Conservation (phyloP, 352 stramenopile species). For the Plasmopara muralis region DNA sequence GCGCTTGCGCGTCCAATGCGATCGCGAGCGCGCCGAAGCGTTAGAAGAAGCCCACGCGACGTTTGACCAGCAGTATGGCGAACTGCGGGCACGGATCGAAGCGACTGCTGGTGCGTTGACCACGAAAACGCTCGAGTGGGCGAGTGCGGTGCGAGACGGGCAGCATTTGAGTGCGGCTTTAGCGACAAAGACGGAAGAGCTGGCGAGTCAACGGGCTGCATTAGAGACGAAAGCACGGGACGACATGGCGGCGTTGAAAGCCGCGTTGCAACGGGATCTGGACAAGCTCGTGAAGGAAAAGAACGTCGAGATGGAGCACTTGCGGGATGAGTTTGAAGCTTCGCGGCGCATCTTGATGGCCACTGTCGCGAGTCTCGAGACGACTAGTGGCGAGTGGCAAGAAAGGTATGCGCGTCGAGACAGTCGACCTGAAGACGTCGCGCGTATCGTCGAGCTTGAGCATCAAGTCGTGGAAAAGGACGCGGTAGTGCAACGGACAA, state of each 20-base stretch:
- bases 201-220: constrained; percentile 22
- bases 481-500: constrained; percentile 47
- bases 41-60: constrained; percentile 21
- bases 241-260: constrained; percentile 47
- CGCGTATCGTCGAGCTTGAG: constrained; percentile 69
- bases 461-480: constrained; percentile 59
- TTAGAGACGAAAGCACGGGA: constrained; percentile 38
- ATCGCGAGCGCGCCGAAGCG: constrained; percentile 27
- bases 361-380: constrained; percentile 40
- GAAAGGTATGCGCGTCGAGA: constrained; percentile 51
- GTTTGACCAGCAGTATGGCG: constrained; percentile 24
- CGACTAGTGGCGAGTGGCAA: constrained; percentile 46
- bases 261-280: constrained; percentile 55
- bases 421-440: constrained; percentile 71
- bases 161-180: constrained; percentile 27
- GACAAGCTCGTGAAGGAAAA: constrained; percentile 66
- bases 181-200: constrained; percentile 29
- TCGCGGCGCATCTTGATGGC: constrained; percentile 44
- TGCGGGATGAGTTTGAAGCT: constrained; percentile 74
- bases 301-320: constrained; percentile 44
- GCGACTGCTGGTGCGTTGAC: constrained; percentile 19
- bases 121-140: constrained; percentile 29
- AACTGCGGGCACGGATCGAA: constrained; percentile 24
- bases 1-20: constrained; percentile 28
- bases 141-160: constrained; percentile 20